phyloP scores from a whole-genome alignment of 2,329 filamentous ascomycete genomes.

The Calonectria fujianensis region DNA sequence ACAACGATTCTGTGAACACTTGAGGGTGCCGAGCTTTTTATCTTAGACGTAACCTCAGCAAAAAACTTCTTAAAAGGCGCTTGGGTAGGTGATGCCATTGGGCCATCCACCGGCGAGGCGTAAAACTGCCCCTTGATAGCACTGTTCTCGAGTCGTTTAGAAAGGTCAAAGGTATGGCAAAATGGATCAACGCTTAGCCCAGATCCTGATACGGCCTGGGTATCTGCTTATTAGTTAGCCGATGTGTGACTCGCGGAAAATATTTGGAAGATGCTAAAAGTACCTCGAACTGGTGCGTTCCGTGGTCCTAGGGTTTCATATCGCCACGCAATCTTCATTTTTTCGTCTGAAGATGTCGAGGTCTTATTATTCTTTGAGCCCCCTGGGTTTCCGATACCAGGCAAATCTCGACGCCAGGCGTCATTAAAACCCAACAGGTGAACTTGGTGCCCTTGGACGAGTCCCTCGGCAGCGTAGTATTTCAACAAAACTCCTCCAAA shows the following conservation, averaged over 20 bases:
- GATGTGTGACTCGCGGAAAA: background rate
- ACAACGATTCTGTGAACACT: conserved; percentile 87
- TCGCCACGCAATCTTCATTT: conserved; percentile 99
- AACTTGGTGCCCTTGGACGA: conserved; percentile 92
- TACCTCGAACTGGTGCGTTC: conserved; percentile 80
- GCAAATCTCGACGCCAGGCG: conserved; percentile 88
- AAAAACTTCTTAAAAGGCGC: conserved; percentile 77
- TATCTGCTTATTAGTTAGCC: conserved; percentile 39
- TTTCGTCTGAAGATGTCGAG: conserved; percentile 73
- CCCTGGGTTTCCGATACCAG: conserved; percentile 75
- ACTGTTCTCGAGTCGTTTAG: conserved; percentile 74
- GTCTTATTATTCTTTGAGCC: conserved; percentile 64
- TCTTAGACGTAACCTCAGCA: conserved; percentile 71
- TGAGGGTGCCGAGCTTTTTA: conserved; percentile 74
- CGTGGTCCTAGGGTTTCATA: conserved; percentile 88
- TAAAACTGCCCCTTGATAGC: conserved; percentile 71
- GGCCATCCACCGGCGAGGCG: conserved; percentile 67
- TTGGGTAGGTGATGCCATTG: conserved; percentile 49
- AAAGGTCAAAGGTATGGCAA: conserved; percentile 84
- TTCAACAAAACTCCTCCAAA: conserved; percentile 89
- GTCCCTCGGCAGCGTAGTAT: conserved; percentile 94
- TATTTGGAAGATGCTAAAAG: conserved; percentile 50
- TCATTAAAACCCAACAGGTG: conserved; percentile 89
- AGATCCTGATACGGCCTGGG: conserved; percentile 46
- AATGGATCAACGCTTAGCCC: conserved; percentile 65